These are phyloP conservation scores for Saposhnikovia divaricata DNA, from an alignment of 129 eudicot species.

Conservation along the genomic window DNA sequence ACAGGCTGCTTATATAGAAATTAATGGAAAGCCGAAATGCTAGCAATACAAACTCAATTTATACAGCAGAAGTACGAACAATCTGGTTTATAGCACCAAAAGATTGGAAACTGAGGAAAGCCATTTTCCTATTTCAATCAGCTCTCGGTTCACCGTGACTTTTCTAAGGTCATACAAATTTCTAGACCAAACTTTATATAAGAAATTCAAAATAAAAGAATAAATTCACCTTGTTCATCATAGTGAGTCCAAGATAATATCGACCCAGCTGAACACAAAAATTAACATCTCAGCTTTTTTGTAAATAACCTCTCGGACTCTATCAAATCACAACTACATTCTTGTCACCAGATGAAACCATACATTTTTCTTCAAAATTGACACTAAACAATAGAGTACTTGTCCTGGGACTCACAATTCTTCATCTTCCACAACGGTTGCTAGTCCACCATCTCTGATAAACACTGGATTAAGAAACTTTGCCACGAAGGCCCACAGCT, in stretches of 20 bases:
- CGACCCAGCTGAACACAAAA: conserved; percentile 18
- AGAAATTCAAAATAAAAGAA: conserved; percentile 42
- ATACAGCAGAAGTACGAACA: conserved; percentile 20
- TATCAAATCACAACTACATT: conserved; percentile 1
- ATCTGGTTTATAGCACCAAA: conserved; percentile 15
- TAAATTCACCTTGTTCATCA: conserved; percentile 40
- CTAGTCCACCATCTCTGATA: conserved; percentile 50
- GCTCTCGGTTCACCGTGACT: conserved; percentile 19
- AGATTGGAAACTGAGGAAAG: conserved; percentile 3
- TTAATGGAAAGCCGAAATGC: conserved; percentile 11
- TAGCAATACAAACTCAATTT: conserved; percentile 17
- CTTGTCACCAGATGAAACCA: conserved; percentile 9
- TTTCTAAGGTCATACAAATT: conserved; percentile 23
- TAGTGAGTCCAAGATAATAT: conserved; percentile 26
- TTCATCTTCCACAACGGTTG: conserved; percentile 66
- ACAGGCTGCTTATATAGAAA: not conserved
- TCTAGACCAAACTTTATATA: conserved; percentile 50
- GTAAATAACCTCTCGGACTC: conserved; percentile 15
- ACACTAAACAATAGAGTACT: not conserved
- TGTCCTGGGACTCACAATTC: conserved; percentile 31
- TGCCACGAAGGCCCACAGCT: conserved; percentile 90
- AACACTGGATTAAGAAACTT: conserved; percentile 82
- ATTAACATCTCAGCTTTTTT: conserved; percentile 20
- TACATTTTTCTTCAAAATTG: conserved; percentile 14
- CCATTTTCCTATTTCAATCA: conserved; percentile 13